Evolutionary conservation across 768 basidiomycete genomes (phyloP).

Genomic region (Lactifluus subvellereus): DNA sequence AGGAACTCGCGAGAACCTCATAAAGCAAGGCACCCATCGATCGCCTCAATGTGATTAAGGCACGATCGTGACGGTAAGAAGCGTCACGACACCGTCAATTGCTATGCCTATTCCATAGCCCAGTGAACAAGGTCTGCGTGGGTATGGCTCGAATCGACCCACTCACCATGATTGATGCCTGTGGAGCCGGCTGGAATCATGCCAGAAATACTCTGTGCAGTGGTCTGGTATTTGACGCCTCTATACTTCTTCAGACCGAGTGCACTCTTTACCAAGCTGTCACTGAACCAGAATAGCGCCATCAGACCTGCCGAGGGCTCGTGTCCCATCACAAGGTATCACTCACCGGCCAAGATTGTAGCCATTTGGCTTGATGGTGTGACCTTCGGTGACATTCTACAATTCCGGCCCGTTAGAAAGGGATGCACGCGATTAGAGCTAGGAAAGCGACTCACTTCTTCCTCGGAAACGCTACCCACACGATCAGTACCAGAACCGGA

Average conservation of each 20-base stretch:
- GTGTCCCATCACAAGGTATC: too few species aligned
- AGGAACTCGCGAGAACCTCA: neutral
- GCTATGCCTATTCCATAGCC: conserved; percentile 10
- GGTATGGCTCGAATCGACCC: neutral
- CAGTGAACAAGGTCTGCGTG: neutral
- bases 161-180: conserved; percentile 49
- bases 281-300: neutral
- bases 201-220: conserved; percentile 43
- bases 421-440: neutral
- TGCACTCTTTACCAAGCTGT: conserved; percentile 13
- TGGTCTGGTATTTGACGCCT: conserved; percentile 39
- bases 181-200: conserved; percentile 46
- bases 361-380: conserved; percentile 30
- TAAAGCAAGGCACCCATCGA: too few species aligned
- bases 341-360: conserved; percentile 32
- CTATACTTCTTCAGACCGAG: neutral
- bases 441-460: conserved; percentile 18
- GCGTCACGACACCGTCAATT: conserved; percentile 14
- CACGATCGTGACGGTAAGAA: conserved; percentile 21
- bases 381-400: conserved; percentile 22
- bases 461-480: conserved; percentile 23
- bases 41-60: neutral
- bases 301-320: neutral
- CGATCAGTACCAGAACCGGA: neutral
- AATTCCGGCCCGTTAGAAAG: neutral